These are phyloP conservation scores for Salmacisia buchloeana DNA, from an alignment of 1,284 basidiomycete genomes.

Conservation along the genomic window DNA sequence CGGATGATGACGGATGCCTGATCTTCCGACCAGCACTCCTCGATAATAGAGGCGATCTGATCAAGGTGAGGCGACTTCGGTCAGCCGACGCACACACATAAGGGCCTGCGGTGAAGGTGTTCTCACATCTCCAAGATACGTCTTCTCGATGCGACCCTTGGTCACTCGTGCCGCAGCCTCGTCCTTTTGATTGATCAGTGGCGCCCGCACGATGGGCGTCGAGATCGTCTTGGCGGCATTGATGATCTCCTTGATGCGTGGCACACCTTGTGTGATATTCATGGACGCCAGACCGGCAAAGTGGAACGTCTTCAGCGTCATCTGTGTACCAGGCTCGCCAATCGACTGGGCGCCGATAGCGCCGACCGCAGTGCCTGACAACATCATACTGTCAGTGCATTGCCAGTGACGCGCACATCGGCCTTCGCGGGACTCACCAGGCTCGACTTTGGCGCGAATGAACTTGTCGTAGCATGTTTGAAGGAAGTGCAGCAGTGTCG, in stretches of 20 bases:
- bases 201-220: slow-evolving; percentile 96
- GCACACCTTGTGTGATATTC: slow-evolving; percentile 99
- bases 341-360: slow-evolving; percentile 99
- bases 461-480: slow-evolving; percentile 73
- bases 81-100: not conserved
- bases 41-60: slow-evolving; percentile 76
- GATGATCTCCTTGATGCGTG: slow-evolving; percentile 99
- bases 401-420: too few species aligned
- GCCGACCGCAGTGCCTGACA: slow-evolving; percentile 74
- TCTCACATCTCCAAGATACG: slow-evolving; percentile 71
- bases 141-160: slow-evolving; percentile 93
- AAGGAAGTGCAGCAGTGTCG: slow-evolving; percentile 74
- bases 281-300: slow-evolving; percentile 99
- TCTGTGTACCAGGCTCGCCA: slow-evolving; percentile 98
- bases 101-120: not conserved
- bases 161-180: slow-evolving; percentile 90
- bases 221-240: slow-evolving; percentile 95
- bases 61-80: not conserved
- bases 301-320: slow-evolving; percentile 99
- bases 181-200: slow-evolving; percentile 66
- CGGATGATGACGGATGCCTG: slow-evolving; percentile 92
- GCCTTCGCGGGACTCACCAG: too few species aligned
- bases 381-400: too few species aligned
- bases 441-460: slow-evolving; percentile 48
- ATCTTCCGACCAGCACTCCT: slow-evolving; percentile 89